These are phyloP conservation scores for Neurospora discreta DNA, from an alignment of 495 filamentous ascomycete genomes.

Conservation along the genomic window DNA sequence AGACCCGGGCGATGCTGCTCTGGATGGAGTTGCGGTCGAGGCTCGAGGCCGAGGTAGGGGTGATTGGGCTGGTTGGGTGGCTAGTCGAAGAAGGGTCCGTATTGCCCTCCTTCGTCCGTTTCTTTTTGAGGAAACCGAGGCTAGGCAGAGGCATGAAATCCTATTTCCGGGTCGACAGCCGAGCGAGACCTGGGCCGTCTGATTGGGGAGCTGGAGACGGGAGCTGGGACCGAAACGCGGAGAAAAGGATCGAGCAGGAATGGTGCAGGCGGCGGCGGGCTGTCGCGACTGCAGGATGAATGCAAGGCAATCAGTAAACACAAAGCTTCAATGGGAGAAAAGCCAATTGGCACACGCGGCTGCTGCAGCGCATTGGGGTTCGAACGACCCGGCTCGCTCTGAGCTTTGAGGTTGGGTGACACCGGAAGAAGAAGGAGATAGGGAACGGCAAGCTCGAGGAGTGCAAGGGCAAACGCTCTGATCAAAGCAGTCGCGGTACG, in stretches of 20 bases:
- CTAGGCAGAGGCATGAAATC: slow-evolving; percentile 47
- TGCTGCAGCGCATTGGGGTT: neutral
- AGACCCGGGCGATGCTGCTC: slow-evolving; percentile 7
- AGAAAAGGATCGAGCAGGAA: neutral
- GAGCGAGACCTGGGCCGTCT: slow-evolving; percentile 8
- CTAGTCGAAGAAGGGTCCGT: slow-evolving; percentile 45
- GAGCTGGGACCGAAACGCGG: neutral
- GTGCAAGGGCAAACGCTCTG: neutral
- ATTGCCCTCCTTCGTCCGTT: slow-evolving; percentile 75
- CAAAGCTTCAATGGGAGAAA: neutral
- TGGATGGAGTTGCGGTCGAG: slow-evolving; percentile 26
- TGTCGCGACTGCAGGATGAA: slow-evolving; percentile 3
- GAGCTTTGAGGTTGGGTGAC: neutral
- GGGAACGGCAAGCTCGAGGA: neutral
- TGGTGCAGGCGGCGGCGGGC: slow-evolving; percentile 1
- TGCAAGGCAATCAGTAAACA: slow-evolving; percentile 18
- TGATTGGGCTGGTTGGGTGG: slow-evolving; percentile 51
- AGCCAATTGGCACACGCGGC: slow-evolving; percentile 15
- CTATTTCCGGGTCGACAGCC: slow-evolving; percentile 9
- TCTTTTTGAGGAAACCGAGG: slow-evolving; percentile 90
- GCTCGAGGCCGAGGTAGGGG: slow-evolving; percentile 34
- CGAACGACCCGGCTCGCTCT: neutral
- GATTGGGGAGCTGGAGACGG: slow-evolving; percentile 10
- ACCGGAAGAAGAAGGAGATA: neutral
- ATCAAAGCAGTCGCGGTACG: neutral